Conservation (phyloP, 768 basidiomycete genomes). For the Pulveroboletus sp. region DNA sequence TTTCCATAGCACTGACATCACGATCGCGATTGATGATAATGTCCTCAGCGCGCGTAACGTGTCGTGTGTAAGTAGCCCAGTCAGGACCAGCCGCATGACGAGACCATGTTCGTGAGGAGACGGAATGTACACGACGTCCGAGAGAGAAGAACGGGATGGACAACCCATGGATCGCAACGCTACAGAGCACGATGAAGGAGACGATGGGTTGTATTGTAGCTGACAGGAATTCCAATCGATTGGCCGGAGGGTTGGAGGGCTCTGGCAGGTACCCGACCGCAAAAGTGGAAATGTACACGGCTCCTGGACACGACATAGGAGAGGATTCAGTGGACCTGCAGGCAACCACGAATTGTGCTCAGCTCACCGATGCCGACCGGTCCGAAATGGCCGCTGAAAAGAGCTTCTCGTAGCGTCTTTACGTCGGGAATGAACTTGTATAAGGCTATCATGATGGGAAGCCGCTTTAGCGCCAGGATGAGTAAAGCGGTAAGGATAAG, state of each 20-base stretch:
- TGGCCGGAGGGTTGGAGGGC: constrained; percentile 41
- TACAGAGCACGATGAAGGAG: constrained; percentile 90
- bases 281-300: constrained; percentile 88
- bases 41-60: constrained; percentile 66
- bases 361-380: constrained; percentile 70
- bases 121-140: constrained; percentile 81
- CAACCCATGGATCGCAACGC: constrained; percentile 82
- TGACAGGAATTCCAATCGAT: constrained; percentile 61
- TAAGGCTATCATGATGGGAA: constrained; percentile 78
- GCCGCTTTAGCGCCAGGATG: constrained; percentile 74
- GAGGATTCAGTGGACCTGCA: constrained; percentile 1
- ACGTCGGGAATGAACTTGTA: constrained; percentile 96
- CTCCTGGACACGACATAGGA: constrained; percentile 42
- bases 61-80: constrained; percentile 75
- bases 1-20: constrained; percentile 44
- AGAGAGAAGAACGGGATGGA: constrained; percentile 95
- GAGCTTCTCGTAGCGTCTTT: constrained; percentile 88
- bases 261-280: constrained; percentile 58
- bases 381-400: constrained; percentile 95
- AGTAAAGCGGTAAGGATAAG: constrained; percentile 78
- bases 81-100: constrained; percentile 70
- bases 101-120: constrained; percentile 81
- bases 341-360: background rate
- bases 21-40: constrained; percentile 84
- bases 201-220: constrained; percentile 88